A percentile compares a stretch with the other conserved stretches of the same genome.
phyloP scores from a whole-genome alignment of 495 filamentous ascomycete genomes.

The Penicillium psychrofluorescens region DNA sequence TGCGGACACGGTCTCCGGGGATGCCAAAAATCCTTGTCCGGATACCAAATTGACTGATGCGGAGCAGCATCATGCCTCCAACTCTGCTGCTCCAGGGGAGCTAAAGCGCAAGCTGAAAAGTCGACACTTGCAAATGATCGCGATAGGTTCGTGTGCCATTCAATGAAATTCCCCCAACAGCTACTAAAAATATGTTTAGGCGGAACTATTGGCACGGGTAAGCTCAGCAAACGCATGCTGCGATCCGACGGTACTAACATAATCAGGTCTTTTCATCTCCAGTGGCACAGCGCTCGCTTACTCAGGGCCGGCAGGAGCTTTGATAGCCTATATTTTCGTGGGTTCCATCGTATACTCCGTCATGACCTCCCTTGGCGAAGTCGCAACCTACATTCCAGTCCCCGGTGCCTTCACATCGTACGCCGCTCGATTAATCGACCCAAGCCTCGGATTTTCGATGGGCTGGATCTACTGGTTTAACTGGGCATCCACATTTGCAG shows the following conservation, averaged over 20 bases:
- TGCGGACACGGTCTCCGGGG: slow-evolving; percentile 3
- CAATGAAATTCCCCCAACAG: slow-evolving; percentile 36
- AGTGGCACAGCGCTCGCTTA: slow-evolving; percentile 56
- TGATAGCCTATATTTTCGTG: slow-evolving; percentile 55
- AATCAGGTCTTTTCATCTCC: slow-evolving; percentile 52
- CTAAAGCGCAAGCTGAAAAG: slow-evolving; percentile 54
- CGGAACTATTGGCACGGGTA: slow-evolving; percentile 66
- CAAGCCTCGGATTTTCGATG: slow-evolving; percentile 63
- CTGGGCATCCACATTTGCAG: slow-evolving; percentile 53
- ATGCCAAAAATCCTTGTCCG: slow-evolving; percentile 8
- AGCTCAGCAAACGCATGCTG: not conserved
- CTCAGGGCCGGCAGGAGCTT: slow-evolving; percentile 54
- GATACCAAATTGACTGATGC: slow-evolving; percentile 19
- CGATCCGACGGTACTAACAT: slow-evolving; percentile 1
- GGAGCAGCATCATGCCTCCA: slow-evolving; percentile 11
- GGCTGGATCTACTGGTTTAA: slow-evolving; percentile 64
- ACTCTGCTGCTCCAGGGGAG: slow-evolving; percentile 11
- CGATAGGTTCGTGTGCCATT: slow-evolving; percentile 37
- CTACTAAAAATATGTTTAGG: slow-evolving; percentile 49
- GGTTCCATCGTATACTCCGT: slow-evolving; percentile 49
- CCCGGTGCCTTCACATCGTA: slow-evolving; percentile 65
- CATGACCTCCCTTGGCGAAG: slow-evolving; percentile 51
- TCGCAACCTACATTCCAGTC: slow-evolving; percentile 66
- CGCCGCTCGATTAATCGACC: slow-evolving; percentile 59
- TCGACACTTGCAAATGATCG: slow-evolving; percentile 62